phyloP scores from a whole-genome alignment of 331 rosid genomes.

The Prunus yedoensis region DNA sequence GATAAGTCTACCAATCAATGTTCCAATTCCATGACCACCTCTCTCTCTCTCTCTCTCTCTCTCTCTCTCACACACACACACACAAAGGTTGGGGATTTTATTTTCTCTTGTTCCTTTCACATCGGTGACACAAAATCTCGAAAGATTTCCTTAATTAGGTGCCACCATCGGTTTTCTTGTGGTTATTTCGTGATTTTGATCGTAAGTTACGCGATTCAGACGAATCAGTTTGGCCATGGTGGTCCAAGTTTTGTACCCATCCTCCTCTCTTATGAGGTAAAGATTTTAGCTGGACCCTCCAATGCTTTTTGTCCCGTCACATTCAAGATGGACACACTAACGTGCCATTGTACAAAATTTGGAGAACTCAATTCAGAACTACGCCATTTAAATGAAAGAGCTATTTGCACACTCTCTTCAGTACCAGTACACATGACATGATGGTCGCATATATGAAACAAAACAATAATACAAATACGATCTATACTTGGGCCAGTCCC shows the following conservation, averaged over 20 bases:
- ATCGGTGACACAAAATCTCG: constrained; percentile 58
- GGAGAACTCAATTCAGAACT: not conserved
- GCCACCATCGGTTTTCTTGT: constrained; percentile 46
- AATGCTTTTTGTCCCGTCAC: constrained; percentile 24
- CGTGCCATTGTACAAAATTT: constrained; percentile 24
- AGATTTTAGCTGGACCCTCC: constrained; percentile 40
- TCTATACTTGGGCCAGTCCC: no score
- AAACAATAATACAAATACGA: not conserved
- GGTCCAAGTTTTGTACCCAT: constrained; percentile 58
- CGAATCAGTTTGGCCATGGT: constrained; percentile 36
- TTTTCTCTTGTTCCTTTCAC: constrained; percentile 58
- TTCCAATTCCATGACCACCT: not conserved
- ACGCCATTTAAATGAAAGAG: not conserved
- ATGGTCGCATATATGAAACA: not conserved
- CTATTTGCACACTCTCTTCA: not conserved
- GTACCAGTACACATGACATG: not conserved
- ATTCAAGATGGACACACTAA: constrained; percentile 11
- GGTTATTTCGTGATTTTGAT: constrained; percentile 19
- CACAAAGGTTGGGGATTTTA: constrained; percentile 27
- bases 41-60: no score
- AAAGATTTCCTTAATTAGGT: constrained; percentile 65
- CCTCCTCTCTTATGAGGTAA: constrained; percentile 32
- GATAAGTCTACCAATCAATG: constrained; percentile 8
- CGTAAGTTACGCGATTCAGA: constrained; percentile 39
- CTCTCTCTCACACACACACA: no score